Base-by-base conservation (phyloP, 108 stramenopile species). In the Bacterosira constricta region DNA sequence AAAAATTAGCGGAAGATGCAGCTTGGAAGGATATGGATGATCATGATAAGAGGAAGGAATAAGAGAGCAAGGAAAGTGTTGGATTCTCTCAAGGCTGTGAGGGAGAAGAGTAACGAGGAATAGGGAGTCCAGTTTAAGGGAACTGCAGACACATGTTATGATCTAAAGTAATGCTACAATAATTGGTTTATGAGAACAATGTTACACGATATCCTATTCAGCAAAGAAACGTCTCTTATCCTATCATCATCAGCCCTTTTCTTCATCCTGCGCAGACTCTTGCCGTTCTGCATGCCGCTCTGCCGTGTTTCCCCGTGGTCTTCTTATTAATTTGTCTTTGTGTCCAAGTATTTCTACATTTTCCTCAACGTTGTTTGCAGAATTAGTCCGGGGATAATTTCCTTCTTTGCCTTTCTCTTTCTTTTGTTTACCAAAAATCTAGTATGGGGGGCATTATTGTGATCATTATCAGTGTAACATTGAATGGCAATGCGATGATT, bases 31-130 rank as follows among this genome's bases (percentile, higher is more conserved):
- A 68, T 50, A 51, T 93, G 34, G 66, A 74, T 69, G 89, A 89
- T 53, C 89, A 93, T 65, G 89, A 89, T 38, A 90, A 89, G 56
- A 34, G 92, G 25, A 93, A 89, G 61, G 89, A 90, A 65, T 93
- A 93, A 93, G 58, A 55, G 92, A 32, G 87, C 92, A 6, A 51
- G 92, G 42, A 84, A 89, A 58, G 69, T 93, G 20, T 23, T 93
- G 18, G 87, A 93, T 39, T 51, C 81, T 9, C 27, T 92, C 0
- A 84, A 63, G 30, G 60, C 21, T 35, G 49, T 15, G 25, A 42
- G 61, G 25, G 71, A 50, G 44, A 65, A 55, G 26, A 36, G 50
- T 59, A 37, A 66, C 27, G 66, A 71, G 49, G 54, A 57, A 23
- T 29, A 59, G 12, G 37, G 60, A 20, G 20, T 55, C 25, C 36